Conservation (phyloP, 768 basidiomycete genomes). For the Dioszegia crocea region DNA sequence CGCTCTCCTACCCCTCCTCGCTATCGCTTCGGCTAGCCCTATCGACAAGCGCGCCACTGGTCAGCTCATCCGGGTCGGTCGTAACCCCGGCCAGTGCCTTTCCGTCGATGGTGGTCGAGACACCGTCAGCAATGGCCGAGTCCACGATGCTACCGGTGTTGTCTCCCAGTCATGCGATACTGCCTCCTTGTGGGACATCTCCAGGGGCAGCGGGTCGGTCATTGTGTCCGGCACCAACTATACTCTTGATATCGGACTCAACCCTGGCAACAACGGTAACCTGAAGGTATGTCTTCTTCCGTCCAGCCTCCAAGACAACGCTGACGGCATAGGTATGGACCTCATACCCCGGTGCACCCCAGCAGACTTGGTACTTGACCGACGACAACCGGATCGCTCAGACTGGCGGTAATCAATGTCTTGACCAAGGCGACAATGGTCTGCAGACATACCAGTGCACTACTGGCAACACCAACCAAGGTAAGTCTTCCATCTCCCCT, state of each 20-base stretch:
- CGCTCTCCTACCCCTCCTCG: background rate
- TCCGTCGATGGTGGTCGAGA: background rate
- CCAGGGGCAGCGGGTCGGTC: constrained; percentile 13
- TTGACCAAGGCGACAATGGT: constrained; percentile 33
- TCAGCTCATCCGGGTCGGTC: constrained; percentile 5
- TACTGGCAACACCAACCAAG: constrained; percentile 46
- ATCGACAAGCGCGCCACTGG: constrained; percentile 5
- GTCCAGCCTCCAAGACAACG: background rate
- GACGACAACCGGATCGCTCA: constrained; percentile 46
- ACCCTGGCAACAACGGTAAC: constrained; percentile 20
- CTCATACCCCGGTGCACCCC: constrained; percentile 23
- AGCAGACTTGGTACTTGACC: constrained; percentile 39
- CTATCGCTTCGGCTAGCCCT: constrained; percentile 6
- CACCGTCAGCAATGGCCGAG: background rate
- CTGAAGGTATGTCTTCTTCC: constrained; percentile 18
- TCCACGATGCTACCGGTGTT: constrained; percentile 14
- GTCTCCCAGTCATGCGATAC: constrained; percentile 2
- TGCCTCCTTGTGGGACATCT: constrained; percentile 21
- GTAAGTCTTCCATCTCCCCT: constrained; percentile 11
- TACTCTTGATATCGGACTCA: constrained; percentile 20
- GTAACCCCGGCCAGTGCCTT: constrained; percentile 9
- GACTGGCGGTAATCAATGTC: constrained; percentile 46
- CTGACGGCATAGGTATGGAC: constrained; percentile 16
- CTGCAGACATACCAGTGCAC: constrained; percentile 46
- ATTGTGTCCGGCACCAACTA: constrained; percentile 14